Percentiles rank a stretch among this genome's conserved stretches.
These are phyloP conservation scores for Quercus engelmannii DNA, from an alignment of 306 rosid species.

Conservation along the genomic window DNA sequence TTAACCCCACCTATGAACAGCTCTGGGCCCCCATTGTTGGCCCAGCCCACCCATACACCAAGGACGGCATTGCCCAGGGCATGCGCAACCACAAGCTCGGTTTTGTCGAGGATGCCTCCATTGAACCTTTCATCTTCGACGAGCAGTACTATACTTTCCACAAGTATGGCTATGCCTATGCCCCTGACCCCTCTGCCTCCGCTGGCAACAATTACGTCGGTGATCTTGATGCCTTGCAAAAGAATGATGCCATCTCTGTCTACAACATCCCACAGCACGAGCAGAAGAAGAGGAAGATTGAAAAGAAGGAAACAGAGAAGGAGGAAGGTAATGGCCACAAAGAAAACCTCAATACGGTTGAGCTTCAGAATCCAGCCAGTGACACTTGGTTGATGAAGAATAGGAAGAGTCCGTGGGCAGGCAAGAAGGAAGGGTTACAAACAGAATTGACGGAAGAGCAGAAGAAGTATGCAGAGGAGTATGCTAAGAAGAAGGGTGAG, in stretches of 20 bases:
- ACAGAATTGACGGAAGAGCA: constrained; percentile 82
- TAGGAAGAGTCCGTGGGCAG: constrained; percentile 88
- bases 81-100: constrained; percentile 97
- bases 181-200: constrained; percentile 85
- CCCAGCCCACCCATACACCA: constrained; percentile 86
- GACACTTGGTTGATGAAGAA: constrained; percentile 82
- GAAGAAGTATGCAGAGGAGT: constrained; percentile 84
- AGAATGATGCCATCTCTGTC: constrained; percentile 70
- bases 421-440: constrained; percentile 81
- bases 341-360: constrained; percentile 13
- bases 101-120: constrained; percentile 78
- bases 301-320: constrained; percentile 39
- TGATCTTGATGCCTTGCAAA: constrained; percentile 53
- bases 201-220: constrained; percentile 69
- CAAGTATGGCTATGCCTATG: constrained; percentile 85
- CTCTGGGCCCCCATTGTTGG: constrained; percentile 92
- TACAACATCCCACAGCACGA: constrained; percentile 74
- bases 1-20: constrained; percentile 89
- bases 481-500: constrained; percentile 93
- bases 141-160: constrained; percentile 92
- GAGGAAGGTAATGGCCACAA: constrained; percentile 16
- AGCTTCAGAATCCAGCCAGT: constrained; percentile 70
- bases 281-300: constrained; percentile 66
- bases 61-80: constrained; percentile 90
- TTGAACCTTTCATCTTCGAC: constrained; percentile 82